Evolutionary conservation across 345 rosid genomes (phyloP).

Genomic region (Syzygium jambos): DNA sequence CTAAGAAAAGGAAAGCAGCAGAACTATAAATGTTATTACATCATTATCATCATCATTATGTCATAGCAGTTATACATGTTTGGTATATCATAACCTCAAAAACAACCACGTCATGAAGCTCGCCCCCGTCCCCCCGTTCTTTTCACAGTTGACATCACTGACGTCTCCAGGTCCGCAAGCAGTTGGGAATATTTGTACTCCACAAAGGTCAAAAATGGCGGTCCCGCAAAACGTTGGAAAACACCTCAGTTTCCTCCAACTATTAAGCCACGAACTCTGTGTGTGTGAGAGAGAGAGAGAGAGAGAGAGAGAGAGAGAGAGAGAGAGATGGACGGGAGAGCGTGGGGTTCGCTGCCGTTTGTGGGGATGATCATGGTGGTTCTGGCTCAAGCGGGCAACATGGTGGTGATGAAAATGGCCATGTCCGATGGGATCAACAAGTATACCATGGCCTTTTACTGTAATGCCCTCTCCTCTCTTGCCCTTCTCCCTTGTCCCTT

Average conservation of each 20-base stretch:
- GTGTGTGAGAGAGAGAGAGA: not conserved
- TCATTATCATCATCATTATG: not conserved
- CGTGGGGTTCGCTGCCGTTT: conserved; percentile 3
- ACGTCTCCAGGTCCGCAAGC: not conserved
- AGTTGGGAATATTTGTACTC: not conserved
- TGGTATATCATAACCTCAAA: not conserved
- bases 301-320: not conserved
- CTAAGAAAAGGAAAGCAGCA: not conserved
- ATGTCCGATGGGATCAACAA: conserved; percentile 50
- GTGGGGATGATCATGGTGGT: conserved; percentile 50
- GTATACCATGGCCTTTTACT: conserved; percentile 38
- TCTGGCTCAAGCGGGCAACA: conserved; percentile 56
- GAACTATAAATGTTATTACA: not conserved
- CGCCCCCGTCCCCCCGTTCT: not conserved
- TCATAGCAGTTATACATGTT: not conserved
- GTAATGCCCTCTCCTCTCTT: conserved; percentile 48
- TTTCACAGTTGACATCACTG: not conserved
- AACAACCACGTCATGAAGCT: not conserved
- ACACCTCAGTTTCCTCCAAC: not conserved
- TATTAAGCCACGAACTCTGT: not conserved
- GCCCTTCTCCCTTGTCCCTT: conserved; percentile 41
- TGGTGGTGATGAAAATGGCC: conserved; percentile 39
- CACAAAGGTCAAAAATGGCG: not conserved
- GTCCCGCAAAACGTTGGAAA: not conserved
- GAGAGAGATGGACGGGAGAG: not conserved